These are phyloP conservation scores for Cercophora newfieldiana DNA, from an alignment of 495 filamentous ascomycete genomes.

Conservation along the genomic window DNA sequence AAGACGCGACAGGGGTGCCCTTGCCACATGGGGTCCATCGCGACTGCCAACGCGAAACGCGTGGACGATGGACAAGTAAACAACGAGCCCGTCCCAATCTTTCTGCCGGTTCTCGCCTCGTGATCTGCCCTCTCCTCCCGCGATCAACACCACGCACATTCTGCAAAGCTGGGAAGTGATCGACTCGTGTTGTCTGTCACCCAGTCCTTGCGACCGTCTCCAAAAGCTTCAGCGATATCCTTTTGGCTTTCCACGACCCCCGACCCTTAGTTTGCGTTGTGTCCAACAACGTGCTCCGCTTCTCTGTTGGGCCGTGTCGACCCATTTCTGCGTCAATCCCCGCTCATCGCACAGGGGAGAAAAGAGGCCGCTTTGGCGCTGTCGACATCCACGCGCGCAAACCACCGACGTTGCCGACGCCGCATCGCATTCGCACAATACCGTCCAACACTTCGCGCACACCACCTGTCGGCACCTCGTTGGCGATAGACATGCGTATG, in stretches of 20 bases:
- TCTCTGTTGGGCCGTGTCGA: neutral
- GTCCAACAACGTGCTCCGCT: neutral
- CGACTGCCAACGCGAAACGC: constrained; percentile 17
- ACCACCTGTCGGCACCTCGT: constrained; percentile 10
- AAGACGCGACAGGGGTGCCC: constrained; percentile 4
- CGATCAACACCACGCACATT: constrained; percentile 3
- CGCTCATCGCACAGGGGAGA: constrained; percentile 24
- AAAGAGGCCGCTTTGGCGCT: neutral
- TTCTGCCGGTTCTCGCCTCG: constrained; percentile 15
- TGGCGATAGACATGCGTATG: constrained; percentile 17
- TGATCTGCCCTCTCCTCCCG: constrained; percentile 19
- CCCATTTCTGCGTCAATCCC: constrained; percentile 27
- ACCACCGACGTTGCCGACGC: constrained; percentile 19
- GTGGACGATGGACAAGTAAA: constrained; percentile 9
- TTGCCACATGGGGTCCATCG: constrained; percentile 7
- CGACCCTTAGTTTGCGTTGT: neutral
- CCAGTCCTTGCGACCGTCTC: neutral
- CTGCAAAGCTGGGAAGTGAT: constrained; percentile 18
- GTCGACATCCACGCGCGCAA: constrained; percentile 9
- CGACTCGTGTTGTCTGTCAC: constrained; percentile 2
- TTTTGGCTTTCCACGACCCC: neutral
- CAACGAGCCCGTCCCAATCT: constrained; percentile 13
- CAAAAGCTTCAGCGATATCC: neutral
- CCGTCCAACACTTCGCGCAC: neutral
- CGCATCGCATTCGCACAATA: neutral